phyloP scores from a whole-genome alignment of 2,329 filamentous ascomycete genomes.

The Emericellopsis cladophorae region DNA sequence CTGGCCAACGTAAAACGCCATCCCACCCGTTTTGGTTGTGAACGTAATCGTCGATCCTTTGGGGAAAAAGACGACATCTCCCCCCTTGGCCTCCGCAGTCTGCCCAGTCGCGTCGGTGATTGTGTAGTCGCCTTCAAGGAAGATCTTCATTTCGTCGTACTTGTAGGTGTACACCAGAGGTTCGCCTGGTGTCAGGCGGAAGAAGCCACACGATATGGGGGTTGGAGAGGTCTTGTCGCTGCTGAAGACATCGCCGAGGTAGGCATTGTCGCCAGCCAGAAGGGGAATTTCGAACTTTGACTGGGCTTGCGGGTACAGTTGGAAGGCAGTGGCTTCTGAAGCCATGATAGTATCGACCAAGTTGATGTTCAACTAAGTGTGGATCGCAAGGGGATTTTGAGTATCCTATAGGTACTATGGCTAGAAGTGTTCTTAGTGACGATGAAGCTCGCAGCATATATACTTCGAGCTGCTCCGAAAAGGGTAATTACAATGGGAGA shows the following conservation, averaged over 20 bases:
- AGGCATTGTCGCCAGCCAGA: conserved; percentile 57
- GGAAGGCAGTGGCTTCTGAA: conserved; percentile 17
- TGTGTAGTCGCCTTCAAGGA: conserved; percentile 53
- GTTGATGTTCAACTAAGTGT: too few relatives aligned
- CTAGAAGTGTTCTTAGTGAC: too few relatives aligned
- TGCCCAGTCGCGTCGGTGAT: conserved; percentile 51
- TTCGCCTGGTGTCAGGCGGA: conserved; percentile 54
- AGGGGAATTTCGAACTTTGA: conserved; percentile 48
- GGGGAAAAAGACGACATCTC: conserved; percentile 59
- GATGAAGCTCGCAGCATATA: too few relatives aligned
- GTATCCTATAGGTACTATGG: too few relatives aligned
- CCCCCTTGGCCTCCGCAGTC: conserved; percentile 43
- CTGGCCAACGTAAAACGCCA: conserved; percentile 44
- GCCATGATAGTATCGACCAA: too few relatives aligned
- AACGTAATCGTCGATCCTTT: conserved; percentile 56
- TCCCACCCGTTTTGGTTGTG: conserved; percentile 43
- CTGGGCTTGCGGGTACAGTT: conserved; percentile 45
- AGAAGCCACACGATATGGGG: conserved; percentile 52
- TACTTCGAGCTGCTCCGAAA: too few relatives aligned
- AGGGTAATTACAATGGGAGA: too few relatives aligned
- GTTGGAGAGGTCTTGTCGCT: conserved; percentile 41
- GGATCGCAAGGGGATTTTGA: too few relatives aligned
- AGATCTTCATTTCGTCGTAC: conserved; percentile 65
- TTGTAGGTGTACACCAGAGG: conserved; percentile 56
- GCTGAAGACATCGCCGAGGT: conserved; percentile 48